A percentile compares a stretch with the other conserved stretches of the same genome.
These are phyloP conservation scores for Aspergillus sp. DNA, from an alignment of 2,329 filamentous ascomycete species.

Conservation along the genomic window DNA sequence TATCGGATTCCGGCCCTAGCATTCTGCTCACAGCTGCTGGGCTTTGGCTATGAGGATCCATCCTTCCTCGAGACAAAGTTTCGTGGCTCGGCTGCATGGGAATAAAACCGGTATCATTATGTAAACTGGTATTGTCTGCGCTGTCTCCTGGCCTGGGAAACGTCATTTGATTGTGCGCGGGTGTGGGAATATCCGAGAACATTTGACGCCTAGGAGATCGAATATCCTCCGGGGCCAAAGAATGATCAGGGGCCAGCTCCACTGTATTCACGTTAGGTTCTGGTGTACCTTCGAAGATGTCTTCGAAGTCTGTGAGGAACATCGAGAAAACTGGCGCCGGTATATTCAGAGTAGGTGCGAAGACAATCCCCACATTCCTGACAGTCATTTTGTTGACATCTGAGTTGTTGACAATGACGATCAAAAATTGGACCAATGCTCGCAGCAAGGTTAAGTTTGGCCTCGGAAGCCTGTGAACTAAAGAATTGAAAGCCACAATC, in stretches of 20 bases:
- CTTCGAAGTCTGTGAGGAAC: conserved; percentile 86
- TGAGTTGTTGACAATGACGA: conserved; percentile 87
- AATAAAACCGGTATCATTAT: conserved; percentile 53
- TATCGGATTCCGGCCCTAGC: conserved; percentile 38
- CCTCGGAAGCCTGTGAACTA: conserved; percentile 76
- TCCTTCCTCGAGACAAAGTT: conserved; percentile 25
- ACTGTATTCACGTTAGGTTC: conserved; percentile 45
- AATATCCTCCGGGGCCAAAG: conserved; percentile 56
- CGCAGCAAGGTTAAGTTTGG: conserved; percentile 79
- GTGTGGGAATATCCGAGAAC: conserved; percentile 66
- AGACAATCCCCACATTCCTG: conserved; percentile 95
- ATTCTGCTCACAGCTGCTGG: conserved; percentile 40
- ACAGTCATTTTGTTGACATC: conserved; percentile 97
- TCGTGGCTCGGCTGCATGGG: conserved; percentile 54
- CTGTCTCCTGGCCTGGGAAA: conserved; percentile 41
- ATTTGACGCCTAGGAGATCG: conserved; percentile 65
- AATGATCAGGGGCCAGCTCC: conserved; percentile 44
- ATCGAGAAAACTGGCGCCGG: conserved; percentile 91
- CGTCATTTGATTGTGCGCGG: conserved; percentile 59
- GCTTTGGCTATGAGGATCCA: conserved; percentile 28
- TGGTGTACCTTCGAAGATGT: conserved; percentile 72
- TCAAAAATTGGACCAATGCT: conserved; percentile 83
- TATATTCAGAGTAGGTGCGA: conserved; percentile 95
- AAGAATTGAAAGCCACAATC: conserved; percentile 69
- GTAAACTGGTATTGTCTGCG: conserved; percentile 24